Evolutionary conservation across 345 rosid species (phyloP), one percentile per base, ranked within the genome.

Genomic region (Gossypium arboreum): DNA sequence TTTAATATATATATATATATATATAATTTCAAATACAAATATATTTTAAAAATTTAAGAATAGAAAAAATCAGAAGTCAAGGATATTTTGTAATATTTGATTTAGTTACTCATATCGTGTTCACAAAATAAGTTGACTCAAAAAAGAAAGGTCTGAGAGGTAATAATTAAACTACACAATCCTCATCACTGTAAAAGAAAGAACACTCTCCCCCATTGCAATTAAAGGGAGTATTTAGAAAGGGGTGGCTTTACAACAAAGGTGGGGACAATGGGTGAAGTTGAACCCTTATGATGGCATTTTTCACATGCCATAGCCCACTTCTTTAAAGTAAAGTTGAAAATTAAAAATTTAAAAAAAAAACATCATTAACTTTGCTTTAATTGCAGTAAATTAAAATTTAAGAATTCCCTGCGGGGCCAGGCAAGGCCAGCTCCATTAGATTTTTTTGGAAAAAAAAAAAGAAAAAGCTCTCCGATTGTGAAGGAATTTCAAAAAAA

Each of bases 291-390:
- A 48, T 68, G 72, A 68, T 68, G 41, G 15, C 57, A 48, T 48
- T 48, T 43, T 57, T 44, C 72, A 68, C 72, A 68, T 68, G 72
- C 72, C 57, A 68, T 9, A 24, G 13, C 18, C 58, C 68, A 54
- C 52, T 34, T 48, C 7, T 52, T 68, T 50, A 48, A 68, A 48
- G 41, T 48, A 47, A 47, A 47, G 11, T 24, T 13, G 22, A 63
- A 63, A 39, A 11, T 48, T 48, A 34, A 12, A 48, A 48, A 48
- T 2, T 12, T 20, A 13, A 6, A 18, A 66, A 66, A 66, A 55
- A 48, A 29, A 3, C 39, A 48, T 68, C 72, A 68, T 24, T 68
- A 48, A 68, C 22, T 68, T 48, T 56, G 57, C 43, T 25, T 68
- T 25, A 25, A 48, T 68, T 48, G 43, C 57, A 24, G 57, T 68